These are phyloP conservation scores for Cercospora brassicicola DNA, from an alignment of 2,329 filamentous ascomycete species.

Conservation along the genomic window DNA sequence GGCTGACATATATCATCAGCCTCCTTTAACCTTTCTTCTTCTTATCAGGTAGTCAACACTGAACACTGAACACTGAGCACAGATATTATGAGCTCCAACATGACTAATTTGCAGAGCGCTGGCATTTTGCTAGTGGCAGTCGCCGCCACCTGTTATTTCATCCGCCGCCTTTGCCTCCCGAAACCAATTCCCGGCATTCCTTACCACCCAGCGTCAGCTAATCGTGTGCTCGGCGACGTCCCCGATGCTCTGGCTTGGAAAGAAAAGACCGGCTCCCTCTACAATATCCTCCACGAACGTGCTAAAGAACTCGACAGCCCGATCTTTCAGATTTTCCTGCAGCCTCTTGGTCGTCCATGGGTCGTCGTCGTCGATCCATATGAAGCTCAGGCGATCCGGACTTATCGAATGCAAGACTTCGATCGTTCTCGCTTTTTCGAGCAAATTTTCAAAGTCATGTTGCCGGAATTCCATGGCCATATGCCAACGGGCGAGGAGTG, in stretches of 20 bases:
- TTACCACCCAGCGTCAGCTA: constrained; percentile 44
- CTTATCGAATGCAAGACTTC: constrained; percentile 48
- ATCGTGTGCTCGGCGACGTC: constrained; percentile 47
- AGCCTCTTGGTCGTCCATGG: constrained; percentile 47
- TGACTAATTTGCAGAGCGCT: background rate
- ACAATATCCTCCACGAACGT: constrained; percentile 20
- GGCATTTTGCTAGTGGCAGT: background rate
- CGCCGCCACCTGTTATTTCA: background rate
- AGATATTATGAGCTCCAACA: background rate
- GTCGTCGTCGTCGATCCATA: constrained; percentile 48
- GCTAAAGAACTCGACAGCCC: constrained; percentile 38
- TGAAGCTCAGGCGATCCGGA: constrained; percentile 50
- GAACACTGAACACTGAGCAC: background rate
- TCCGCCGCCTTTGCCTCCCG: constrained; percentile 36
- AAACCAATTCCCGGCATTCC: constrained; percentile 51
- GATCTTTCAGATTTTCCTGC: constrained; percentile 52
- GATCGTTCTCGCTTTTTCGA: constrained; percentile 44
- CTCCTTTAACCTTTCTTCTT: background rate
- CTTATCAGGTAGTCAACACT: background rate
- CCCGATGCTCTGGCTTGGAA: constrained; percentile 45
- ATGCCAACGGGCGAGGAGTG: constrained; percentile 32
- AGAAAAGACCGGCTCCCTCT: constrained; percentile 34
- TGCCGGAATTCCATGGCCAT: constrained; percentile 32
- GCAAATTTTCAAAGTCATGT: constrained; percentile 29
- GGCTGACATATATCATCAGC: background rate